Evolutionary conservation across 352 stramenopile species (phyloP).

Genomic region (Pythium monospermum): DNA sequence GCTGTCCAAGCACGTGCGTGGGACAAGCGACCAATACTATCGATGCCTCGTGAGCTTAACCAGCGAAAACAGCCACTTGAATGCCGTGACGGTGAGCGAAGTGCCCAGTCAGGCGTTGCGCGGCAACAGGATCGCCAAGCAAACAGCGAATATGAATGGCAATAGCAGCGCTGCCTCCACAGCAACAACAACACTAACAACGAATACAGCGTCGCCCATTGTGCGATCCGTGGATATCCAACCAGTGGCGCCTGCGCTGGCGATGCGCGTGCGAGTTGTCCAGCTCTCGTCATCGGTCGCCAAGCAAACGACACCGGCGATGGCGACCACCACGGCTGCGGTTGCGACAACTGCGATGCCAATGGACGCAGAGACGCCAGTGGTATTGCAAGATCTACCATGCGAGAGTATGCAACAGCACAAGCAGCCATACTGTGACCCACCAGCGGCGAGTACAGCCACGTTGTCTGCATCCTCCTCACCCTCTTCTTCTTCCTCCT

Average conservation of each 20-base stretch:
- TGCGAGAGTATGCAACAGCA: not conserved
- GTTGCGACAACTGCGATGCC: not conserved
- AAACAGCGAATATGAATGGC: not conserved
- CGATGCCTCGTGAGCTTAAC: not conserved
- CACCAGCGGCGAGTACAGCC: too few species aligned
- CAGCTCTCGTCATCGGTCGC: not conserved
- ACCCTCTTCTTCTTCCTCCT: too few species aligned
- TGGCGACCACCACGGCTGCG: not conserved
- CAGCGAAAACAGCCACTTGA: not conserved
- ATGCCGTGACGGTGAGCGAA: slow-evolving; percentile 17
- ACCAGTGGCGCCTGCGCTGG: slow-evolving; percentile 7
- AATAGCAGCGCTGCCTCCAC: not conserved
- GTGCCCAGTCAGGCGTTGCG: slow-evolving; percentile 12
- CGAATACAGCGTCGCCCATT: slow-evolving; percentile 2
- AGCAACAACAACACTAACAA: not conserved
- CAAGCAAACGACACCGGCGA: slow-evolving; percentile 2
- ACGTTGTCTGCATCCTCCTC: too few species aligned
- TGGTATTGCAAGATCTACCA: too few species aligned
- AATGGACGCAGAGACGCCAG: too few species aligned
- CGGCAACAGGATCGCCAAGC: not conserved
- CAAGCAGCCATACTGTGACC: not conserved
- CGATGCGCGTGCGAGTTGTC: not conserved
- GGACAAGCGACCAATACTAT: not conserved
- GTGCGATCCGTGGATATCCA: slow-evolving; percentile 23
- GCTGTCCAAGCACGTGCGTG: not conserved